These are phyloP conservation scores for Royoungia palumana DNA, from an alignment of 768 basidiomycete species.

Conservation along the genomic window DNA sequence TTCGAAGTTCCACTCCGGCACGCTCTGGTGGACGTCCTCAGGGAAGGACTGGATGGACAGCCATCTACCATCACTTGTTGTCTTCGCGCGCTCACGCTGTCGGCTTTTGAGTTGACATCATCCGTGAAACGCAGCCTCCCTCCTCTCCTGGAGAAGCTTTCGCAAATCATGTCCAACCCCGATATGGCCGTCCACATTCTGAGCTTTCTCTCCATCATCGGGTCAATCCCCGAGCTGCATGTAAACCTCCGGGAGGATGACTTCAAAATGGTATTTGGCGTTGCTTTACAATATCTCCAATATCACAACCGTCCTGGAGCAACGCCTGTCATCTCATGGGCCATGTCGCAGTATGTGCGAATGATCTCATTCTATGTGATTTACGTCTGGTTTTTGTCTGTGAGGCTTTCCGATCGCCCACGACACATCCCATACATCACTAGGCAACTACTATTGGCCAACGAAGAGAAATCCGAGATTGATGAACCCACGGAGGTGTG, in stretches of 20 bases:
- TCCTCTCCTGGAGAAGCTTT: constrained; percentile 79
- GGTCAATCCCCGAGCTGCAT: constrained; percentile 73
- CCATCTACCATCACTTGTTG: constrained; percentile 82
- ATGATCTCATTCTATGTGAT: constrained; percentile 87
- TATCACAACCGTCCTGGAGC: constrained; percentile 72
- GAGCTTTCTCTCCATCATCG: constrained; percentile 84
- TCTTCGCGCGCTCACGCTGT: constrained; percentile 83
- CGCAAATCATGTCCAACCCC: constrained; percentile 91
- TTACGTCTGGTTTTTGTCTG: constrained; percentile 91
- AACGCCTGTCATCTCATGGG: constrained; percentile 69
- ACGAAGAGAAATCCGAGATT: constrained; percentile 65
- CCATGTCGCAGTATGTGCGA: constrained; percentile 87
- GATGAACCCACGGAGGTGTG: constrained; percentile 95
- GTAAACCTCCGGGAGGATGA: constrained; percentile 89
- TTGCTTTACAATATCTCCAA: constrained; percentile 90
- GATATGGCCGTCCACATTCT: constrained; percentile 96
- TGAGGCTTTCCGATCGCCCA: constrained; percentile 78
- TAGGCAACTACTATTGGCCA: constrained; percentile 80
- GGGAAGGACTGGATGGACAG: constrained; percentile 65
- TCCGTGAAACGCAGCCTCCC: constrained; percentile 80
- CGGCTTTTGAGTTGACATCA: constrained; percentile 80
- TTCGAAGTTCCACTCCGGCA: constrained; percentile 68
- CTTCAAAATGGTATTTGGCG: constrained; percentile 91
- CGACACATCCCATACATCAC: constrained; percentile 83
- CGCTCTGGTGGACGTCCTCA: constrained; percentile 69